Base-by-base conservation (phyloP, 306 rosid species). In the Medicago arabica region DNA sequence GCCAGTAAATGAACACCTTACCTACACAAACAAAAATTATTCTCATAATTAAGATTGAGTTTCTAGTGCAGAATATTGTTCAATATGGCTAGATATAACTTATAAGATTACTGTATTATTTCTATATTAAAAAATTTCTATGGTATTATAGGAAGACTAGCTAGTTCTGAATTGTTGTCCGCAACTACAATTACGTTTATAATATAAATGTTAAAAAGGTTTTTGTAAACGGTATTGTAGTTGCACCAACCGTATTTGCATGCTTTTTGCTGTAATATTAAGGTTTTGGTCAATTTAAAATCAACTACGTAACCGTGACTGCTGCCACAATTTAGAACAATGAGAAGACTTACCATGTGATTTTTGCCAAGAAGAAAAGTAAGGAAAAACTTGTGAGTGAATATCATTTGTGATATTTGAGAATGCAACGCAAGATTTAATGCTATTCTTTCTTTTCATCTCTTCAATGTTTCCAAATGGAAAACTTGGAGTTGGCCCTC, bases 401-500 rank as follows among this genome's bases (percentile, higher is more conserved):
- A 93, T 89, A 75, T 93, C 93, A 74, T 93, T 91, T 18, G 76
- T 28, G 57, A 79, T 28, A 57, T 62, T 77, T 21, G 85, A 75
- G 19, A 84, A 65, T 57, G 13, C 69, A 53, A 39, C 12, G 0
- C 67, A 46, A 53, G 84, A 71, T 55, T 39, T 34, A 38, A 2
- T 67, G n/a, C 1, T 76, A 8, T 5, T 79, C 58, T 81, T 90
- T 82, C 15, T 86, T 85, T 71, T 83, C 88, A 92, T 92, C 73
- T 90, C 92, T 36, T 36, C 50, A n/a, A 85, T 76, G 66, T 92
- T 92, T 71, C 98, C 96, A 2, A 92, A 76, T 1, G 98, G 98
- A 74, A 92, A 92, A 17, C 74, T 80, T 50, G 98, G 98, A 18
- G 79, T 69, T 69, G 96, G 96, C 2, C 98, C 98, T 65, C 77